Percentiles rank a stretch among this genome's conserved stretches.
These are phyloP conservation scores for Alternaria arborescens DNA, from an alignment of 2,329 filamentous ascomycete species.

Conservation along the genomic window DNA sequence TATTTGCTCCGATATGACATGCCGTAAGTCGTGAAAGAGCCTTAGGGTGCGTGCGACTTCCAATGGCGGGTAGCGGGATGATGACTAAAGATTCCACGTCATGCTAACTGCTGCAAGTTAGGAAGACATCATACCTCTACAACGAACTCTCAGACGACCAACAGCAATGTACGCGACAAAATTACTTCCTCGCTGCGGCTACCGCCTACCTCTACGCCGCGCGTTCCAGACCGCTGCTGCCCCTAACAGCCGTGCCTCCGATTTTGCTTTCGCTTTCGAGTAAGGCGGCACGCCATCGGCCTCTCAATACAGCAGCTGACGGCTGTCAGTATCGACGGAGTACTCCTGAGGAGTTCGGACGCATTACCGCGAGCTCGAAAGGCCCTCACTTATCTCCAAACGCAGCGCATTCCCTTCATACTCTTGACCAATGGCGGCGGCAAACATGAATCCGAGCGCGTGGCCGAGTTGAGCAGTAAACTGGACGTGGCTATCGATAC, in stretches of 20 bases:
- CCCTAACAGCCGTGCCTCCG: slow-evolving; percentile 54
- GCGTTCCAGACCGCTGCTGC: slow-evolving; percentile 37
- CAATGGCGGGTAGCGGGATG: not conserved
- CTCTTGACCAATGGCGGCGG: slow-evolving; percentile 96
- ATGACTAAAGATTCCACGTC: slow-evolving; percentile 1
- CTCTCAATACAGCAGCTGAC: slow-evolving; percentile 30
- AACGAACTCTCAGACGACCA: slow-evolving; percentile 4
- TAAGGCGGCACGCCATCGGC: slow-evolving; percentile 46
- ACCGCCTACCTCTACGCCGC: slow-evolving; percentile 26
- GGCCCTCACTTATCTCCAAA: slow-evolving; percentile 76
- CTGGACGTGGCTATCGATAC: slow-evolving; percentile 71
- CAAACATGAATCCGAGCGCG: slow-evolving; percentile 77
- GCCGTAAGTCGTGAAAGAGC: not conserved
- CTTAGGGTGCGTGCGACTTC: not conserved
- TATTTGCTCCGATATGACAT: not conserved
- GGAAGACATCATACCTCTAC: slow-evolving; percentile 4
- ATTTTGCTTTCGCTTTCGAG: slow-evolving; percentile 68
- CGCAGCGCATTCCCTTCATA: slow-evolving; percentile 85
- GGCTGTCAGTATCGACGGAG: slow-evolving; percentile 80
- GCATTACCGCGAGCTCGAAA: slow-evolving; percentile 80
- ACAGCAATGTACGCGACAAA: slow-evolving; percentile 27
- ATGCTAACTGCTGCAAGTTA: slow-evolving; percentile 1
- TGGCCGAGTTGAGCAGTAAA: slow-evolving; percentile 72
- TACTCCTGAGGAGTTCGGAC: slow-evolving; percentile 83
- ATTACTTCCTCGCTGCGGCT: slow-evolving; percentile 25